phyloP scores from a whole-genome alignment of 2,329 filamentous ascomycete genomes.

The Knoxdaviesia capensis region DNA sequence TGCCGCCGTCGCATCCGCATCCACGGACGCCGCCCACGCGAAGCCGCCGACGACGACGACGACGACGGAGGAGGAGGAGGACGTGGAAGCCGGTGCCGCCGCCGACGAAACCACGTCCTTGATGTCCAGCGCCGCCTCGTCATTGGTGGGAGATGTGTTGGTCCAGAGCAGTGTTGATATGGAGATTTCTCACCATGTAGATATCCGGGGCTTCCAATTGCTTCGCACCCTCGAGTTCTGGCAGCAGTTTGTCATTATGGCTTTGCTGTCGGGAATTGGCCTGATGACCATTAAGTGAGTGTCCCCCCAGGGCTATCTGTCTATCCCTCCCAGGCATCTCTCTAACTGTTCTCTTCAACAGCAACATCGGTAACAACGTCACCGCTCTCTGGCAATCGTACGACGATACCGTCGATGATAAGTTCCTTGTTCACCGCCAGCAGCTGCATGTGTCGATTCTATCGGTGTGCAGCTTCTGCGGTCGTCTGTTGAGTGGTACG shows the following conservation, averaged over 20 bases:
- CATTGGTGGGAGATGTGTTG: constrained; percentile 27
- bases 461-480: constrained; percentile 72
- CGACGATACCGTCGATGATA: constrained; percentile 49
- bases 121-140: constrained; percentile 43
- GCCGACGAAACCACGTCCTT: constrained; percentile 65
- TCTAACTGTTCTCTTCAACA: constrained; percentile 15
- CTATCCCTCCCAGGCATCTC: not conserved
- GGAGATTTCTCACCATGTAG: constrained; percentile 61
- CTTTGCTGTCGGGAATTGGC: constrained; percentile 77
- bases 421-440: constrained; percentile 63
- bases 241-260: constrained; percentile 76
- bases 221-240: constrained; percentile 63
- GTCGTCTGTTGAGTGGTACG: constrained; percentile 57
- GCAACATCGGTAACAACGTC: constrained; percentile 84
- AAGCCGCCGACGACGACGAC: constrained; percentile 6
- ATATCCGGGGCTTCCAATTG: constrained; percentile 71
- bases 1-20: constrained; percentile 9
- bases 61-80: constrained; percentile 11
- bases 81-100: constrained; percentile 12
- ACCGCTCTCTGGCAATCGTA: constrained; percentile 78
- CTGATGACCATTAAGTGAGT: constrained; percentile 97
- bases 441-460: constrained; percentile 86
- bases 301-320: not conserved
- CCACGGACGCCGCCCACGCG: constrained; percentile 2
- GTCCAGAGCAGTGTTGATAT: constrained; percentile 44